Percentiles rank a stretch among this genome's conserved stretches.
Evolutionary conservation across 2,329 filamentous ascomycete species (phyloP).

Genomic region (Ambrosiella cleistominuta): DNA sequence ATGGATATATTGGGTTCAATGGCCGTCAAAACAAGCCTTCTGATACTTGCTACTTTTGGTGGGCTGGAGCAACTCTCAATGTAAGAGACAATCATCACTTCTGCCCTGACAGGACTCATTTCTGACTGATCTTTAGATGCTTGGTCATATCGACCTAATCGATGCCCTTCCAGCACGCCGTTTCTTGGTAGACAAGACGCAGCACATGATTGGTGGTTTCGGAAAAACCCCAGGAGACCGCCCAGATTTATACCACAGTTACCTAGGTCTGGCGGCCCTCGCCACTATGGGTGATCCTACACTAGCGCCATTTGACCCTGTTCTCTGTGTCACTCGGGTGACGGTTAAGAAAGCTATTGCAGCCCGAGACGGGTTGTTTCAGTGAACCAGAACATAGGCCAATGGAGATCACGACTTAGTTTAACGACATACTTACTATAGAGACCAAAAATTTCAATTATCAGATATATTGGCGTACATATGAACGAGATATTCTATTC

Average conservation of each 20-base stretch:
- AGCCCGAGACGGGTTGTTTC: constrained; percentile 22
- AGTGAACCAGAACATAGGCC: not conserved
- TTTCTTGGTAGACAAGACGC: constrained; percentile 71
- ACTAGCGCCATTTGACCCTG: constrained; percentile 54
- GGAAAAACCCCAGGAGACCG: constrained; percentile 51
- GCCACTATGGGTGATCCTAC: constrained; percentile 53
- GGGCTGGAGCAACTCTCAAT: constrained; percentile 52
- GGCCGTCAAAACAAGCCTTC: constrained; percentile 79
- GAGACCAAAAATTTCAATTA: too few species aligned
- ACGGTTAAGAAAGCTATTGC: constrained; percentile 32
- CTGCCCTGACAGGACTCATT: constrained; percentile 6
- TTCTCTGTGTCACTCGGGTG: constrained; percentile 55
- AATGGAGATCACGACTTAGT: too few species aligned
- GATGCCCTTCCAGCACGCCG: constrained; percentile 39
- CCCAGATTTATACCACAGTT: constrained; percentile 75
- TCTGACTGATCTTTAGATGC: constrained; percentile 28
- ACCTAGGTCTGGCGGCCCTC: constrained; percentile 68
- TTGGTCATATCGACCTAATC: constrained; percentile 40
- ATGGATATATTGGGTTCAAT: constrained; percentile 57
- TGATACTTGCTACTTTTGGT: constrained; percentile 94
- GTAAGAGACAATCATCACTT: constrained; percentile 26
- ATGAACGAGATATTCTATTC: not conserved
- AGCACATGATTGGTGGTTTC: constrained; percentile 72
- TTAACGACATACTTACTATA: too few species aligned
- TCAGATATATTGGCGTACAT: too few species aligned